Evolutionary conservation across 495 filamentous ascomycete genomes (phyloP).

Genomic region (Sphaerosporella brunnea): DNA sequence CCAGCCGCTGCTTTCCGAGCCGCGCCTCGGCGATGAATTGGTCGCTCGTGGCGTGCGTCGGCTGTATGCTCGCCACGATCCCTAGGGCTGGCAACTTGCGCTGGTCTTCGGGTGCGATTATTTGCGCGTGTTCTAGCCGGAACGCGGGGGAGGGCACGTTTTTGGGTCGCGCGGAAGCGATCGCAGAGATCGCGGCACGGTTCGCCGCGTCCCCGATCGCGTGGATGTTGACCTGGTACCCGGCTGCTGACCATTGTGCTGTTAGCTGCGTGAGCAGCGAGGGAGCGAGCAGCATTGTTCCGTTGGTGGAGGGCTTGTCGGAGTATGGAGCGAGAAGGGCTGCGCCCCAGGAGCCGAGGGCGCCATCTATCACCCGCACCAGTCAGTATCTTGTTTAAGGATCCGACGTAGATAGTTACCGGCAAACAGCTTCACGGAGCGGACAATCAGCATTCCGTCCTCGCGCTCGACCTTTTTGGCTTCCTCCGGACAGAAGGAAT

Average conservation of each 20-base stretch:
- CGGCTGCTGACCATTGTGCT: conserved; percentile 30
- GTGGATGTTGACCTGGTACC: conserved; percentile 44
- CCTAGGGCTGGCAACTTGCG: conserved; percentile 34
- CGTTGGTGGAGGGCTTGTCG: conserved; percentile 37
- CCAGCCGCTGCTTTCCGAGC: conserved; percentile 35
- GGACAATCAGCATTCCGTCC: neutral
- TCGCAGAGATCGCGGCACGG: conserved; percentile 38
- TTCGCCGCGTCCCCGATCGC: conserved; percentile 49
- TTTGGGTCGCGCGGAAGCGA: conserved; percentile 17
- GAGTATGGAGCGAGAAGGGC: conserved; percentile 45
- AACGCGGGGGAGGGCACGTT: conserved; percentile 33
- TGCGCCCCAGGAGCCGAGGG: conserved; percentile 45
- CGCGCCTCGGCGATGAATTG: conserved; percentile 40
- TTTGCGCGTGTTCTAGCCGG: conserved; percentile 49
- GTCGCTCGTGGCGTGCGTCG: conserved; percentile 49
- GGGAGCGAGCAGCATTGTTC: conserved; percentile 38
- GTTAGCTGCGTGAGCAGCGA: neutral
- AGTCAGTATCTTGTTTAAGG: conserved; percentile 3
- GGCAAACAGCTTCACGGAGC: conserved; percentile 41
- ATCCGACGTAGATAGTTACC: conserved; percentile 27
- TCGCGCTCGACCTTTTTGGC: conserved; percentile 10
- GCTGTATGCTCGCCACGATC: conserved; percentile 49
- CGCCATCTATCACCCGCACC: conserved; percentile 35
- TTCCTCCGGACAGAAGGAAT: conserved; percentile 37
- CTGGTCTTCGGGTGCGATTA: conserved; percentile 45